These are phyloP conservation scores for Botrytis aclada DNA, from an alignment of 2,329 filamentous ascomycete genomes.

Conservation along the genomic window DNA sequence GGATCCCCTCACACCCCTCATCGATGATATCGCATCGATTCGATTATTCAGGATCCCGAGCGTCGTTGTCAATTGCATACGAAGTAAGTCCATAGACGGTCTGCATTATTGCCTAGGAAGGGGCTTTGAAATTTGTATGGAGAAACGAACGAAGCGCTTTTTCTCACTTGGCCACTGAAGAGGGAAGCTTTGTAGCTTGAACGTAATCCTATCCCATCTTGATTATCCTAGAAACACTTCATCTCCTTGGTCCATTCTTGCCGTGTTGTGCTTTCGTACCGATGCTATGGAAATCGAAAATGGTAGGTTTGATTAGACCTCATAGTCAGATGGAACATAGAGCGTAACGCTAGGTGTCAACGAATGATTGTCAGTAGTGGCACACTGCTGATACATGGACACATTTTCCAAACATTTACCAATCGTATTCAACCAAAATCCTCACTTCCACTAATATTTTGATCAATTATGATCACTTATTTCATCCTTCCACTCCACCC, in stretches of 20 bases:
- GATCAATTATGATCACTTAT: background rate
- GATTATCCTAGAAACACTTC: conserved; percentile 5
- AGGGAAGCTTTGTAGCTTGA: conserved; percentile 2
- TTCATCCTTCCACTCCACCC: conserved; percentile 3
- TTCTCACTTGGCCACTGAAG: background rate
- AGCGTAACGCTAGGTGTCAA: conserved; percentile 1
- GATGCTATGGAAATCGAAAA: background rate
- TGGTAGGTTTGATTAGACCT: conserved; percentile 7
- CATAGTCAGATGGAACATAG: conserved; percentile 7
- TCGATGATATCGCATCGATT: conserved; percentile 1
- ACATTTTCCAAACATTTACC: background rate
- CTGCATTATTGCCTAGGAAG: background rate
- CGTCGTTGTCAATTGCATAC: conserved; percentile 6
- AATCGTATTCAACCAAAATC: background rate
- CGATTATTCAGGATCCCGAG: background rate
- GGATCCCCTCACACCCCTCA: conserved; percentile 7
- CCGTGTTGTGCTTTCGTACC: conserved; percentile 12
- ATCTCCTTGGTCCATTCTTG: conserved; percentile 12
- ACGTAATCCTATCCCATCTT: background rate
- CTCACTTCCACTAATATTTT: background rate
- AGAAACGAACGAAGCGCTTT: background rate
- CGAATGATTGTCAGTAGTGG: conserved; percentile 1
- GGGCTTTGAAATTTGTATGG: background rate
- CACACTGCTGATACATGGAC: conserved; percentile 11
- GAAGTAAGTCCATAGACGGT: background rate